A percentile compares a stretch with the other conserved stretches of the same genome.
Conservation (phyloP, 2,329 filamentous ascomycete genomes). For the Nigrospora oryzae region DNA sequence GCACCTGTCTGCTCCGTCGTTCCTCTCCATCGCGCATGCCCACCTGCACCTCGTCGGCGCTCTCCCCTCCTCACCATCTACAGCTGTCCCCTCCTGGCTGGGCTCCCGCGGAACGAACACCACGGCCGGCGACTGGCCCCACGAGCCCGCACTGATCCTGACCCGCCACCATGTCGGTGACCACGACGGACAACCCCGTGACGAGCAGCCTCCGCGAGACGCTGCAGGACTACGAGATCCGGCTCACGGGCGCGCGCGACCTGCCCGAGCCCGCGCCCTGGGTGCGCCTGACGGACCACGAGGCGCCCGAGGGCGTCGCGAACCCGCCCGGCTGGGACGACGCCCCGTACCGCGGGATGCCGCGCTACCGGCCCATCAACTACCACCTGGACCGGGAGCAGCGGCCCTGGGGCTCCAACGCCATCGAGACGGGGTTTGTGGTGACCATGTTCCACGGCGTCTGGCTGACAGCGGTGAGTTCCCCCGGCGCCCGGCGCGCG, state of each 20-base stretch:
- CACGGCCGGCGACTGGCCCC: background rate
- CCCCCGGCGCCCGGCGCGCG: too few species aligned
- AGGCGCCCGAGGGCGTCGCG: constrained; percentile 5
- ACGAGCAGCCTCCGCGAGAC: constrained; percentile 9
- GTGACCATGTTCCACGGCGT: constrained; percentile 18
- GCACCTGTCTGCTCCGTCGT: too few species aligned
- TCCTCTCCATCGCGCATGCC: too few species aligned
- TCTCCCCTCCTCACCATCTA: too few species aligned
- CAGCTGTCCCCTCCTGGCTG: too few species aligned
- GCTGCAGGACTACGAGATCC: constrained; percentile 20
- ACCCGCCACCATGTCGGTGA: constrained; percentile 11
- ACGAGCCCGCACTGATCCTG: background rate
- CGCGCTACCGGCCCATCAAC: constrained; percentile 18
- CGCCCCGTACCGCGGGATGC: constrained; percentile 15
- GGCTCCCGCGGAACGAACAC: too few species aligned
- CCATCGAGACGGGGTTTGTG: constrained; percentile 13
- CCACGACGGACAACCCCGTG: constrained; percentile 13
- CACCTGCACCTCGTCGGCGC: too few species aligned
- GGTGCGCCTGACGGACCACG: constrained; percentile 11
- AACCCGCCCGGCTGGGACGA: constrained; percentile 16
- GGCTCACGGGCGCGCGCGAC: constrained; percentile 8
- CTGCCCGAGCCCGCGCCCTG: constrained; percentile 6
- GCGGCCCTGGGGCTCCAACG: constrained; percentile 15
- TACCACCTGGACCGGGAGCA: constrained; percentile 10
- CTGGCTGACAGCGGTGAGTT: constrained; percentile 16